Conservation (phyloP, 169 alveolate genomes). For the Eimeria falciformis region DNA sequence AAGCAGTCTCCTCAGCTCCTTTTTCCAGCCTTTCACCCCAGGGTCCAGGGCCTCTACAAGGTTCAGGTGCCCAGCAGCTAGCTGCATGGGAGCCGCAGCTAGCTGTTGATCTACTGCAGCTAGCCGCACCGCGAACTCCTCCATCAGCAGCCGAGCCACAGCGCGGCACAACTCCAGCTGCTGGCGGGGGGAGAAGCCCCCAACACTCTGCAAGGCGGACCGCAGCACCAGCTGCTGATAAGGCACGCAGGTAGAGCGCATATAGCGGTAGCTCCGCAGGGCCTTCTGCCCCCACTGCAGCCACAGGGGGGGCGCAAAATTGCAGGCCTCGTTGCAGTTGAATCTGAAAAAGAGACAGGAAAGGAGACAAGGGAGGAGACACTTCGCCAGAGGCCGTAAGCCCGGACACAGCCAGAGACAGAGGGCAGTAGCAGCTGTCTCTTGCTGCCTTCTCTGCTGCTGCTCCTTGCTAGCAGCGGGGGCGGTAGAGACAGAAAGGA, state of each 20-base stretch:
- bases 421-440: no score
- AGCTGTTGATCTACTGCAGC: slow-evolving; percentile 45
- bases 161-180: slow-evolving; percentile 61
- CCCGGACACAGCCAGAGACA: background rate
- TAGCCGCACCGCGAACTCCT: slow-evolving; percentile 43
- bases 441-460: no score
- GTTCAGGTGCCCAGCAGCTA: slow-evolving; percentile 51
- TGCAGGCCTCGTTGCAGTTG: slow-evolving; percentile 97
- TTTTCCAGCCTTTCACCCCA: slow-evolving; percentile 25
- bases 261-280: slow-evolving; percentile 81
- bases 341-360: slow-evolving; percentile 68
- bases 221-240: slow-evolving; percentile 79
- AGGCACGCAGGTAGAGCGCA: slow-evolving; percentile 87
- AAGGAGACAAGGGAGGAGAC: no score
- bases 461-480: no score
- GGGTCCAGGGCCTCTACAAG: slow-evolving; percentile 30
- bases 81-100: slow-evolving; percentile 54
- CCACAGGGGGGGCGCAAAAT: slow-evolving; percentile 94
- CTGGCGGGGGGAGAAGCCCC: slow-evolving; percentile 50
- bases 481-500: background rate
- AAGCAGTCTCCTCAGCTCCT: slow-evolving; percentile 2
- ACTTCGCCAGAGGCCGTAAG: background rate
- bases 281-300: slow-evolving; percentile 87
- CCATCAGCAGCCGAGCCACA: slow-evolving; percentile 29
- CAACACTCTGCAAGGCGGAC: slow-evolving; percentile 27